These are phyloP conservation scores for Moringa oleifera DNA, from an alignment of 345 rosid genomes.

Conservation along the genomic window DNA sequence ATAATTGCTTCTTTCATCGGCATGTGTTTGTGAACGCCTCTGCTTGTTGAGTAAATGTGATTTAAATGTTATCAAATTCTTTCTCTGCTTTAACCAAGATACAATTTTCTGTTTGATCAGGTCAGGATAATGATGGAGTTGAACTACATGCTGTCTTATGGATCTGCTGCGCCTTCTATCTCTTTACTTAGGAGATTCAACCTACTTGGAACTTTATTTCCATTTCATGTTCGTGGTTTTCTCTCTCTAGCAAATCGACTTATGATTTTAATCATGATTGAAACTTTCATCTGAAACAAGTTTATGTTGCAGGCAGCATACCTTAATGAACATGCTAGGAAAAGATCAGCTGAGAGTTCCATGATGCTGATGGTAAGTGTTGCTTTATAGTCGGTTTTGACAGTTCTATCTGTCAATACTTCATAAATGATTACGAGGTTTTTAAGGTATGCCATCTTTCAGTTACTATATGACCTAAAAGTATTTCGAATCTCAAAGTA, in stretches of 20 bases:
- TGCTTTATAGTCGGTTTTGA: background rate
- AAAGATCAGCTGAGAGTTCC: slow-evolving; percentile 31
- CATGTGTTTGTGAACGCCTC: background rate
- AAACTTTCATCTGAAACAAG: slow-evolving; percentile 18
- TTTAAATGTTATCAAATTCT: background rate
- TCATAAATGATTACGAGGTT: background rate
- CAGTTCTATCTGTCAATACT: background rate
- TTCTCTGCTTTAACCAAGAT: slow-evolving; percentile 15
- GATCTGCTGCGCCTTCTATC: slow-evolving; percentile 81
- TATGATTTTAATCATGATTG: background rate
- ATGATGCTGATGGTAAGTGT: slow-evolving; percentile 70
- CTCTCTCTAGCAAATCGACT: slow-evolving; percentile 5
- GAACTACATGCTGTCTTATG: slow-evolving; percentile 88
- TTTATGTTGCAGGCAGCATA: slow-evolving; percentile 66
- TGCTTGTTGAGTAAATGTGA: background rate
- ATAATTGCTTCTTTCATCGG: background rate
- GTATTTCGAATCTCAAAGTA: background rate
- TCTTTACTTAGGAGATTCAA: slow-evolving; percentile 69
- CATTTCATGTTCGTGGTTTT: slow-evolving; percentile 59
- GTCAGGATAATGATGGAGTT: slow-evolving; percentile 77
- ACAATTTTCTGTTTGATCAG: slow-evolving; percentile 43
- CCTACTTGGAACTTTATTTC: slow-evolving; percentile 67
- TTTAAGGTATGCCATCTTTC: background rate
- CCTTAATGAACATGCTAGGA: slow-evolving; percentile 39
- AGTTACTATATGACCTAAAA: background rate